A percentile compares a stretch with the other conserved stretches of the same genome.
Conservation (phyloP, 352 stramenopile species). For the Thraustotheca clavata region DNA sequence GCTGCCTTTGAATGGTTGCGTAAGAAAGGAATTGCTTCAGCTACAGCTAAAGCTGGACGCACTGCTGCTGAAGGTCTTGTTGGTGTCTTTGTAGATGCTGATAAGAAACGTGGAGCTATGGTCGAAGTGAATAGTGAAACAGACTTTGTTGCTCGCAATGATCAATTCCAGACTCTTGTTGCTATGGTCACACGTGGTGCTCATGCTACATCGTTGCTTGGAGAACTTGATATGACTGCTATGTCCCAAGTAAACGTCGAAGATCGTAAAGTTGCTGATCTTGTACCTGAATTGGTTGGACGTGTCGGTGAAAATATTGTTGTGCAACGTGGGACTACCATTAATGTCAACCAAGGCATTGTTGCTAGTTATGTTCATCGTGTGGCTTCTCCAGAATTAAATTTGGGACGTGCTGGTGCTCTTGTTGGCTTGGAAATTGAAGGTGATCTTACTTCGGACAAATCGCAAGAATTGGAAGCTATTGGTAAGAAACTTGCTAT, state of each 20-base stretch:
- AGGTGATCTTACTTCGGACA: constrained; percentile 32
- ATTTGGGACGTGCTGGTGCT: constrained; percentile 68
- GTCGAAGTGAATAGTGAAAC: constrained; percentile 94
- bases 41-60: constrained; percentile 68
- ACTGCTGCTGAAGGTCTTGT: constrained; percentile 72
- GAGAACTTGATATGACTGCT: constrained; percentile 31
- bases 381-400: constrained; percentile 43
- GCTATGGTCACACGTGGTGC: constrained; percentile 38
- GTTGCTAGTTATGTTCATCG: constrained; percentile 85
- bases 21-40: constrained; percentile 79
- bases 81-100: constrained; percentile 58
- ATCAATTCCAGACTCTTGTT: constrained; percentile 81
- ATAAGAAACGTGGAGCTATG: constrained; percentile 58
- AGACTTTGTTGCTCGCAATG: constrained; percentile 92
- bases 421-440: constrained; percentile 86
- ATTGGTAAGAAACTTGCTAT: constrained; percentile 92
- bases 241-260: constrained; percentile 40
- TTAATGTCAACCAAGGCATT: constrained; percentile 53
- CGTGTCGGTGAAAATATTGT: constrained; percentile 86
- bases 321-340: constrained; percentile 57
- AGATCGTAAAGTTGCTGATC: constrained; percentile 53
- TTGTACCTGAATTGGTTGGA: constrained; percentile 68
- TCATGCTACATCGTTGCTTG: constrained; percentile 20
- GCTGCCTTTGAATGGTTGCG: constrained; percentile 84
- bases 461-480: constrained; percentile 53